Base-by-base conservation (phyloP, 208 protist genomes). In the Crithidia fasciculata region DNA sequence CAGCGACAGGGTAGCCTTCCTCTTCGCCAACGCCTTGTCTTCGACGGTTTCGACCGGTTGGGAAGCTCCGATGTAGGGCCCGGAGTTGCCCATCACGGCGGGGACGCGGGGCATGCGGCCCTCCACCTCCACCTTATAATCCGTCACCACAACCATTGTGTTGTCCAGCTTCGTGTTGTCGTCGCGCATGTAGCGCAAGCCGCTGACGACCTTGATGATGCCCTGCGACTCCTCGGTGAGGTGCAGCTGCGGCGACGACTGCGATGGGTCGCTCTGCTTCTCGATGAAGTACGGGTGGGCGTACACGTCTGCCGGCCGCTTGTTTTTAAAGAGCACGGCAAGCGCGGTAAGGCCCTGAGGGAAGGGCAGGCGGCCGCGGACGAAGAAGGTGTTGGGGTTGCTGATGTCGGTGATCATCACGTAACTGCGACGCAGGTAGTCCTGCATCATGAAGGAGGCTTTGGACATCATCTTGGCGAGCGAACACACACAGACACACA, bases 221-320 rank as follows among this genome's bases (percentile, higher is more conserved):
- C 87, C 83, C 74, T 96, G 91, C 49, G 74, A 83, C 71, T 96
- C 91, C 65, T 96, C 91, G 0, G 91, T 96, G 59, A 96, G 82
- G 73, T 96, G 91, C 74, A 94, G 62, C 81, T 93, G 88, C 41
- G 91, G 88, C 8, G 89, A 94, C 12, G 91, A 84, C 78, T 96
- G 91, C 36, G 80, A 79, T 0, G 91, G 88, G 68, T 96, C 81
- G 62, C 87, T 92, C 75, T 96, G 89, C 75, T 94, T 93, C 66
- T 96, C 91, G 45, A 96, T 87, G 53, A 96, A 96, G 80, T 93
- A 96, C 15, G 75, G 84, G 72, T 96, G 91, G 18, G 87, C 87
- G 78, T 94, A 96, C 19, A 94, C 87, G 53, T 93, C 88, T 5
- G 89, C 87, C 4, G 88, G 83, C 7, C 76, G 56, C 45, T 83